These are phyloP conservation scores for Austroboletus novae-zelandiae DNA, from an alignment of 1,284 basidiomycete species.

Conservation along the genomic window DNA sequence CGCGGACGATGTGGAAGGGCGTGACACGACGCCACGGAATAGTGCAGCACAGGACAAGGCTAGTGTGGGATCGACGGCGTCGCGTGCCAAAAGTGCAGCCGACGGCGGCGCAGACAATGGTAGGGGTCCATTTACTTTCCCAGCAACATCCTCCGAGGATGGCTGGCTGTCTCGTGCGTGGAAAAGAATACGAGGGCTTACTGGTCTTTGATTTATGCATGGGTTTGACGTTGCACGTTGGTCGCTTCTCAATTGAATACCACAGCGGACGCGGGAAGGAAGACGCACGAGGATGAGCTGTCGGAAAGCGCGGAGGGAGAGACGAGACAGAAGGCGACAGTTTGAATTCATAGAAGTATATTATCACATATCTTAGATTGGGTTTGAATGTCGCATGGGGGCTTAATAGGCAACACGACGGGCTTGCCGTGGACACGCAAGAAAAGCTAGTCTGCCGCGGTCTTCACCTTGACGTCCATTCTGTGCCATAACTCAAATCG, in stretches of 20 bases:
- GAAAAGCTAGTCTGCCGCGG: slow-evolving; percentile 16
- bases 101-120: slow-evolving; percentile 50
- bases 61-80: slow-evolving; percentile 22
- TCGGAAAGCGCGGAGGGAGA: slow-evolving; percentile 34
- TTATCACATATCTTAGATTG: slow-evolving; percentile 20
- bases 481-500: slow-evolving; percentile 16
- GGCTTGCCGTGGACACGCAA: slow-evolving; percentile 20
- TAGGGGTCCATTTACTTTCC: slow-evolving; percentile 65
- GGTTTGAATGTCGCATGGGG: slow-evolving; percentile 25
- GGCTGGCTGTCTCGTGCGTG: slow-evolving; percentile 68
- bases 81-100: slow-evolving; percentile 28
- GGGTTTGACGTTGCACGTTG: slow-evolving; percentile 27
- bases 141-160: slow-evolving; percentile 49
- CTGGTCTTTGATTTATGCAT: slow-evolving; percentile 63
- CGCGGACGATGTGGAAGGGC: slow-evolving; percentile 90
- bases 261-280: slow-evolving; percentile 19
- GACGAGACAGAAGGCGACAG: slow-evolving; percentile 41
- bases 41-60: slow-evolving; percentile 18
- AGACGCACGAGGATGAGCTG: slow-evolving; percentile 19
- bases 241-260: slow-evolving; percentile 34
- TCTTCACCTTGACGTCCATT: slow-evolving; percentile 3
- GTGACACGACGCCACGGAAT: slow-evolving; percentile 31
- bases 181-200: slow-evolving; percentile 65
- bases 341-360: slow-evolving; percentile 39
- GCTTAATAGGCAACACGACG: slow-evolving; percentile 8